Conservation (phyloP, 371 early-diverging fungal species). For the Mortierella sp. region DNA sequence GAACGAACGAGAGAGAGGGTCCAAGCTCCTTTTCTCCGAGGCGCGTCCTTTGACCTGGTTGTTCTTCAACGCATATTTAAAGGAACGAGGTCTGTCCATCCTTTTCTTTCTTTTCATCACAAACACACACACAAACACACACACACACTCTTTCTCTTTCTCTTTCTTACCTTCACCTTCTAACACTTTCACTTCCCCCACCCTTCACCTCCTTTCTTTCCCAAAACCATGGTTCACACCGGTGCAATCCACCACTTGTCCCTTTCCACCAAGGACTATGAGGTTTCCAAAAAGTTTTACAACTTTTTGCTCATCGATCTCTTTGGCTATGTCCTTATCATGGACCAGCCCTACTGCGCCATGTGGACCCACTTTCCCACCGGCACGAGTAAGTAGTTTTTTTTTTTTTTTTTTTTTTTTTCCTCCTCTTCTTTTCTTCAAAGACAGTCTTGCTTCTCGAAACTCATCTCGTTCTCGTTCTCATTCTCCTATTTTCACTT, state of each 20-base stretch:
- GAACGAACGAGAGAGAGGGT: not conserved
- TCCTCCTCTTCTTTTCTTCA: not conserved
- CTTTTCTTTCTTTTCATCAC: too few relatives aligned
- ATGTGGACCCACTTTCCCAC: slow-evolving; percentile 12
- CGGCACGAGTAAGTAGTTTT: slow-evolving; percentile 1
- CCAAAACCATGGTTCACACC: slow-evolving; percentile 21
- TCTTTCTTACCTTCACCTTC: too few relatives aligned
- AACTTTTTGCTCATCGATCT: slow-evolving; percentile 27
- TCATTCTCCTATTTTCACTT: not conserved
- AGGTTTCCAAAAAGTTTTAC: slow-evolving; percentile 36
- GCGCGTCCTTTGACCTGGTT: not conserved
- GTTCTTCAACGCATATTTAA: not conserved
- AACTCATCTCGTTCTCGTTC: not conserved
- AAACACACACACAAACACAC: too few relatives aligned
- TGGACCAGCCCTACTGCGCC: slow-evolving; percentile 24
- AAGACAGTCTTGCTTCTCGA: too few relatives aligned
- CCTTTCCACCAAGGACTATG: slow-evolving; percentile 33
- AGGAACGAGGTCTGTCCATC: too few relatives aligned
- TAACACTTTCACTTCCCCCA: not conserved
- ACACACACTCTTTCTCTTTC: too few relatives aligned
- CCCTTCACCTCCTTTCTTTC: not conserved
- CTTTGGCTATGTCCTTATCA: slow-evolving; percentile 27
- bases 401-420: not conserved
- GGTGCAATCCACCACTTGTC: slow-evolving; percentile 31
- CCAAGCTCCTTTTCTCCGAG: too few relatives aligned